phyloP scores from a whole-genome alignment of 192 early-diverging fungal species.

The Jimgerdemannia lactiflua region DNA sequence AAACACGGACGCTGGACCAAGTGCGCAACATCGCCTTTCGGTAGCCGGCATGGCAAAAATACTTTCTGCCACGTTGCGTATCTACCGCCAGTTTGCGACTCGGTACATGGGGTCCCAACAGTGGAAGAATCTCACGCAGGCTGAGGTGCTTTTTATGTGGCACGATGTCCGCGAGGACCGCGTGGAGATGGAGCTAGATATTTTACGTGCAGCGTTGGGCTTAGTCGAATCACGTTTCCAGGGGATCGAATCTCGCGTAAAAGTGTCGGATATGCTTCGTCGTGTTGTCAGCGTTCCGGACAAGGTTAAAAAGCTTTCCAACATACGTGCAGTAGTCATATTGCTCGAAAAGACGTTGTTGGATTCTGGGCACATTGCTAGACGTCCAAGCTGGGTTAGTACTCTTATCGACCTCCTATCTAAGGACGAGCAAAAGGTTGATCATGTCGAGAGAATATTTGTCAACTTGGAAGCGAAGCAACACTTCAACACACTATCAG shows the following conservation, averaged over 20 bases:
- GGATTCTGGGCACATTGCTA: neutral
- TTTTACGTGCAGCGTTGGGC: neutral
- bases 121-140: neutral
- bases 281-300: neutral
- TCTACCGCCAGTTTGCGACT: neutral
- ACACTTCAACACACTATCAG: neutral
- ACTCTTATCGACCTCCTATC: neutral
- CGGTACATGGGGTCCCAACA: neutral
- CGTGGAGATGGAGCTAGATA: neutral
- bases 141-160: neutral
- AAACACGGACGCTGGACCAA: neutral
- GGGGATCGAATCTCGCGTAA: too few species aligned
- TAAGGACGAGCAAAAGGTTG: neutral
- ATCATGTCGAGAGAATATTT: neutral
- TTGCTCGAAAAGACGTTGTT: neutral
- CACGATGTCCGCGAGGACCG: neutral
- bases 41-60: neutral
- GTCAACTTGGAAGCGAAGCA: neutral
- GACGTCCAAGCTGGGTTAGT: neutral
- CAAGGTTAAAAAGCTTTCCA: neutral
- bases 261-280: neutral
- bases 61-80: neutral
- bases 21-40: neutral
- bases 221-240: neutral
- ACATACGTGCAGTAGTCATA: neutral